Base-by-base conservation (phyloP, 2,329 filamentous ascomycete species). In the Neofusicoccum ribis region DNA sequence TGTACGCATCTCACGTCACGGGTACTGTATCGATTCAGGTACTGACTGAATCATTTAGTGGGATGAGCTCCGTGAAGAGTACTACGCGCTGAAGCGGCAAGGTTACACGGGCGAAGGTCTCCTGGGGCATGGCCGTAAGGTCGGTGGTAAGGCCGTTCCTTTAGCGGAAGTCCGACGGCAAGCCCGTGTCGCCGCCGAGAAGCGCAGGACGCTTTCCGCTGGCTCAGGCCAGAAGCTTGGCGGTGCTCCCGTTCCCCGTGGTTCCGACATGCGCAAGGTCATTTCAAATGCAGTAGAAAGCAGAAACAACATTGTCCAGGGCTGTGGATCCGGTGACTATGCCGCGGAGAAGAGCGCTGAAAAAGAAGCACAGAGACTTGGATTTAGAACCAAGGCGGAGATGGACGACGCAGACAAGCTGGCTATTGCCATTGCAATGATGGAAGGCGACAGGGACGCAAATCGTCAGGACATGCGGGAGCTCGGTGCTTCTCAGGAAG, bases 21-120 rank as follows among this genome's bases (percentile, higher is more conserved):
- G 14, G n/a, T 3, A 3, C n/a, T 1, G 23, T 27, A 8, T 6
- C 17, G 11, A 47, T 5, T 8, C 3, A 12, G 4, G 12, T 17
- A 11, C 41, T 47, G 17, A 60, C n/a, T 37, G 41, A 59, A 12
- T 3, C 31, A 20, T 20, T 4, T 27, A 60, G 5, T 97, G 93
- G 92, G 89, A 97, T 70, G 90, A 96, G 73, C 85, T 97, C 4
- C 88, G 94, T 20, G 91, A 94, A 65, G 93, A 97, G 78, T 89
- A 94, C 71, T 87, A 93, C 71, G 86, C 88, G 2, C 84, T 97
- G 6, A 73, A 88, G 11, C 81, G 87, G 66, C 95, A 94, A 74
- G 94, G 94, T 17, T 97, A 94, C 73, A 96, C 91, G 0, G 94
- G 94, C 12, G 93, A 97, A 77, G 91, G 91, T 0, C 97, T 97